Conservation (phyloP, 176 grass and related monocot genomes). For the Aechmea fasciata region DNA sequence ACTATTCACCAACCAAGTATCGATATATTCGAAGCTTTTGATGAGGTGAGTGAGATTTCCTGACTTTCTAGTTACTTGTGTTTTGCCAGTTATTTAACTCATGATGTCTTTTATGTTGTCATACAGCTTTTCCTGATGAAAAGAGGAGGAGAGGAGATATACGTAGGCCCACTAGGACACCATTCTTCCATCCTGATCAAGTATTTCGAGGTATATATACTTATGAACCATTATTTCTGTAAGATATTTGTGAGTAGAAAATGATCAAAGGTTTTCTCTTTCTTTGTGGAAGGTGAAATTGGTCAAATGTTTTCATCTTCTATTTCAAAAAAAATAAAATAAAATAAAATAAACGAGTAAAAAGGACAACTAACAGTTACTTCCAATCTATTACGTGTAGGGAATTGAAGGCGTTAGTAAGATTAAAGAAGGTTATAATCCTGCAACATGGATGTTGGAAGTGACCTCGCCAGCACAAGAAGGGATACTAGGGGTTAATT, state of each 20-base stretch:
- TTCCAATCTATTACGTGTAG: slow-evolving; percentile 26
- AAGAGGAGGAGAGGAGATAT: slow-evolving; percentile 86
- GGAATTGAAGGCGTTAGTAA: slow-evolving; percentile 47
- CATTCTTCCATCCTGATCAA: slow-evolving; percentile 63
- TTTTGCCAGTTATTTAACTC: background rate
- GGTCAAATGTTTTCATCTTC: slow-evolving; percentile 4
- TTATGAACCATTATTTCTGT: no score
- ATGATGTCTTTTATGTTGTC: slow-evolving; percentile 18
- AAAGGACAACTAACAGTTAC: background rate
- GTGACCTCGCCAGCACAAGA: slow-evolving; percentile 49
- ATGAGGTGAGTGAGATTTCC: slow-evolving; percentile 47
- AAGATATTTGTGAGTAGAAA: no score
- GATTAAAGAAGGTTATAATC: slow-evolving; percentile 87
- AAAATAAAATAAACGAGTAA: background rate
- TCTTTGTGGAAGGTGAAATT: background rate
- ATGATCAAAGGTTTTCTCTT: no score
- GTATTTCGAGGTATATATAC: slow-evolving; percentile 64
- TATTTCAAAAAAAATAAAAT: no score
- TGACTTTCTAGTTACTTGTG: background rate
- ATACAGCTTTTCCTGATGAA: slow-evolving; percentile 87
- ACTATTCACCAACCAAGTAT: slow-evolving; percentile 97
- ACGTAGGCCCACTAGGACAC: slow-evolving; percentile 67
- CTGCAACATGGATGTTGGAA: slow-evolving; percentile 96
- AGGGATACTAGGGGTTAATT: slow-evolving; percentile 49
- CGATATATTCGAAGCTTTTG: slow-evolving; percentile 95